These are phyloP conservation scores for Trichoderma sp. DNA, from an alignment of 2,329 filamentous ascomycete genomes.

Conservation along the genomic window DNA sequence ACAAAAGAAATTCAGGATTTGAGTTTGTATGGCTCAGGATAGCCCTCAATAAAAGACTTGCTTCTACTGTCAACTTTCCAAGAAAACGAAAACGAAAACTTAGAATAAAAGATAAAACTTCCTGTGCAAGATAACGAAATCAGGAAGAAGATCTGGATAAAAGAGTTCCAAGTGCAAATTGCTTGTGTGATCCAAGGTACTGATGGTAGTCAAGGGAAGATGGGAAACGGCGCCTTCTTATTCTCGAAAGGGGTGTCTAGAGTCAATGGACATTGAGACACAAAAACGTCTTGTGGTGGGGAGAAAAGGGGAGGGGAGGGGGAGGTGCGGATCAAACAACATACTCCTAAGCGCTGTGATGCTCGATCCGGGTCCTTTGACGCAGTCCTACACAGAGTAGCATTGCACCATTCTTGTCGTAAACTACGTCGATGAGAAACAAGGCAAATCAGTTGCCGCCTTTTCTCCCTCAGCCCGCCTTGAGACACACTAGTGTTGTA, in stretches of 20 bases:
- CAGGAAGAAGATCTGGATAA: background rate
- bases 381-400: background rate
- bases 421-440: background rate
- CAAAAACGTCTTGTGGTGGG: background rate
- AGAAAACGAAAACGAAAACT: background rate
- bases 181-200: background rate
- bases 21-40: slow-evolving; percentile 23
- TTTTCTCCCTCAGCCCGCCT: background rate
- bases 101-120: background rate
- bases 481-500: background rate
- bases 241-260: background rate
- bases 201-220: background rate
- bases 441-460: background rate
- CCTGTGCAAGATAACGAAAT: background rate
- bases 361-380: background rate
- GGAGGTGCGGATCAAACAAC: background rate
- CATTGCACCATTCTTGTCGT: background rate
- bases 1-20: slow-evolving; percentile 17
- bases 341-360: background rate
- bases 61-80: background rate
- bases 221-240: slow-evolving; percentile 6
- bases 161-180: background rate
- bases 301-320: background rate
- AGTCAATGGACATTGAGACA: background rate
- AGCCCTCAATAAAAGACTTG: slow-evolving; percentile 20